Conservation (phyloP, 805 yeast species). For the Yamadazyma insecticola region DNA sequence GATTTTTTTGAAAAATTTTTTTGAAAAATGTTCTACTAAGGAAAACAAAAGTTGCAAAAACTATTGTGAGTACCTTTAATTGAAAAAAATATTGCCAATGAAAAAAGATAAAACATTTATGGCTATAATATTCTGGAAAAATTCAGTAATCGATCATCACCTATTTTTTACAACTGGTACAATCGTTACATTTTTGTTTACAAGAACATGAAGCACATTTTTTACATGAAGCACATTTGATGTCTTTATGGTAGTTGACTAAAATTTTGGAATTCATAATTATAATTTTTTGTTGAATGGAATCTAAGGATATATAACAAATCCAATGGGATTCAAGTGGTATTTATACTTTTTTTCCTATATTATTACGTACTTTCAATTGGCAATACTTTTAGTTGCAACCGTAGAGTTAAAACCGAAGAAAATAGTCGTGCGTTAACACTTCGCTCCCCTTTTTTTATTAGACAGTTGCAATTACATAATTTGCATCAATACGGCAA, state of each 20-base stretch:
- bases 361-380: too few relatives aligned
- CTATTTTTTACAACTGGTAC: slow-evolving; percentile 7
- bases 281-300: too few relatives aligned
- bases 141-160: slow-evolving; percentile 1
- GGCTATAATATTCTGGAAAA: neutral
- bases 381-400: too few relatives aligned
- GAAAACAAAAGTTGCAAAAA: neutral
- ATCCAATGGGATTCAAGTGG: too few relatives aligned
- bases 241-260: slow-evolving; percentile 9
- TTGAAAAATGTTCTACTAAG: slow-evolving; percentile 1
- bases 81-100: neutral
- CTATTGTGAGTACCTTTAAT: neutral
- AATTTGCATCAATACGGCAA: too few relatives aligned
- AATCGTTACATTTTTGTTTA: slow-evolving; percentile 7
- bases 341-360: too few relatives aligned
- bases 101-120: neutral
- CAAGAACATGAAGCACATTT: slow-evolving; percentile 9
- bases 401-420: too few relatives aligned
- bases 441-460: too few relatives aligned
- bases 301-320: too few relatives aligned
- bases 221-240: slow-evolving; percentile 8
- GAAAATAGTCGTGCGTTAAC: too few relatives aligned
- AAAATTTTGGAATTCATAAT: slow-evolving; percentile 6
- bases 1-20: slow-evolving; percentile 1
- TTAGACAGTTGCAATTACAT: too few relatives aligned